Base-by-base conservation (phyloP, 352 stramenopile genomes). In the Phytopythium vexans region DNA sequence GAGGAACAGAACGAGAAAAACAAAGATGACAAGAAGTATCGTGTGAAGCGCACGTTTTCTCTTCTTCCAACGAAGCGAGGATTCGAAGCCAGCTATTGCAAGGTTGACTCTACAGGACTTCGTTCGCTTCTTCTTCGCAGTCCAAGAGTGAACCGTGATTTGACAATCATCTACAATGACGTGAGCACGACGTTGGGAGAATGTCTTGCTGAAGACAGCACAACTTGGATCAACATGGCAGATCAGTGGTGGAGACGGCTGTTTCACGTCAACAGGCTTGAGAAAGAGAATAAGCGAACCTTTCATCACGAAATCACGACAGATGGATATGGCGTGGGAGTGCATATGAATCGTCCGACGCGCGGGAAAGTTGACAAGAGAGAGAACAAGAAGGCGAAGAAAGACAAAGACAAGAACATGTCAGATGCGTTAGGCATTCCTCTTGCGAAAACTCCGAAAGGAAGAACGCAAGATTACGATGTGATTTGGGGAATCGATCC, bases 261-360 rank as follows among this genome's bases (percentile, higher is more conserved):
- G 31, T 58, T 58, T 9, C 8, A n/a, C n/a, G 37, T 51, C 21
- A 41, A 51, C 16, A 41, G 32, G 6, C 3, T 51, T 11, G 52
- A 58, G 48, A 58, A 39, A 16, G 34, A 12, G 41, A 41, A 11
- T 12, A n/a, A 21, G 4, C 15, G 36, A 6, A 51, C 33, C 27
- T 58, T 51, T 14, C 41, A 58, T 31, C 52, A 27, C 12, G 41
- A 51, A 27, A 58, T 58, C 31, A 57, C 51, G 41, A 50, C 41
- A 15, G 40, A 57, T 32, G 41, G 41, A 38, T 58, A 51, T 27
- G 42, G 33, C 32, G 41, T 57, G 2, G 41, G 40, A 0, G 41
- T 50, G 4, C 51, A 57, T 41, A 51, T 57, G 51, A 51, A 34
- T 11, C 52, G 42, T n/a, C 42, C 42, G 27, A 48, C 42, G 27